Evolutionary conservation across 2,329 filamentous ascomycete genomes (phyloP).

Genomic region (Colletotrichum cuscutae): DNA sequence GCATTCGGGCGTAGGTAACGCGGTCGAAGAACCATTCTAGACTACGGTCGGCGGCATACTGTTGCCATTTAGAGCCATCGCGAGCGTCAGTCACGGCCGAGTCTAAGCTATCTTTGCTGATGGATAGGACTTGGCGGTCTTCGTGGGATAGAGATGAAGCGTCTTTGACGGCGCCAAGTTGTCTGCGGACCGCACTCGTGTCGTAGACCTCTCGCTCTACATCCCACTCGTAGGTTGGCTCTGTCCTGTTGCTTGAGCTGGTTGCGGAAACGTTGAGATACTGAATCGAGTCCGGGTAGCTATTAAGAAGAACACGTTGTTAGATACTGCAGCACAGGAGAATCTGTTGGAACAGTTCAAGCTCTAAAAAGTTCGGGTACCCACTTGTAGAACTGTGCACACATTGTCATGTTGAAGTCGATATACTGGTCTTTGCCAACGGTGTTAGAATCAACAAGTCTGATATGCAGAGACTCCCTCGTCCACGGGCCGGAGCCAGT

Average conservation of each 20-base stretch:
- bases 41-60: neutral
- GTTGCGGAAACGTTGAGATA: neutral
- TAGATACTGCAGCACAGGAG: neutral
- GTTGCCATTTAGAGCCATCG: neutral
- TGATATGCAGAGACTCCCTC: neutral
- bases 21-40: neutral
- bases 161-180: neutral
- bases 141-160: neutral
- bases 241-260: slow-evolving; percentile 1
- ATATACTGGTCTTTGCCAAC: neutral
- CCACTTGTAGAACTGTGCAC: neutral
- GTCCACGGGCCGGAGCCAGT: neutral
- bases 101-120: neutral
- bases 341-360: no score
- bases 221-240: neutral
- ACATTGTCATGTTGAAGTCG: neutral
- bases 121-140: neutral
- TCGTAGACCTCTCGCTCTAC: neutral
- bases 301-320: neutral
- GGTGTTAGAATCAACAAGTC: neutral
- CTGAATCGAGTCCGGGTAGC: neutral
- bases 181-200: neutral
- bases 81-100: neutral
- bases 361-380: neutral
- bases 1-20: neutral